Evolutionary conservation across 1,139 yeast genomes (phyloP), one percentile per base, ranked within the genome.

Genomic region (Sugiyamaella xylanicola): DNA sequence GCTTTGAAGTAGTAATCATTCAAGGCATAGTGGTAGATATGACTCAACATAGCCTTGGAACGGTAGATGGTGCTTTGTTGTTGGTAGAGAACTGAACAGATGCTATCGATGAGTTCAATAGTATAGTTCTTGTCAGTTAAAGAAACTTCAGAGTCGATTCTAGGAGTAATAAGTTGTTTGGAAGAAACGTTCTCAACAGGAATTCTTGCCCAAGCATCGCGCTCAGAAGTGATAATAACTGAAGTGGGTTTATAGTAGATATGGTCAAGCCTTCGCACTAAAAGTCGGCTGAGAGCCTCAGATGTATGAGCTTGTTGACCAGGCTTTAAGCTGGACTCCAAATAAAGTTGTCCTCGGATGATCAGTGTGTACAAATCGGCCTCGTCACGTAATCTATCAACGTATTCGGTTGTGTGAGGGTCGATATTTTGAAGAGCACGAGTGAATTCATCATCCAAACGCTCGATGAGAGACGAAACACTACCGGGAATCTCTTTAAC

Each of bases 391-490:
- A 95, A 81, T 71, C 98, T 83, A 65, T 87, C 91, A 63, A 93
- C 83, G 73, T 93, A 95, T 72, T 95, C 99, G 59, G 89, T 85
- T 29, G 98, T 88, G 72, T 93, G 98, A 51, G 97, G 97, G 71
- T 93, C 98, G 65, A 90, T 85, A 65, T 84, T 83, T 72, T 92
- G 92, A 66, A 93, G 80, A 51, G 96, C 90, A 65, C 87, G 84
- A 61, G 88, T 87, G 67, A 92, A 86, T 76, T 95, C 99, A 68
- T 93, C 98, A 71, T 92, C 97, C 63, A 95, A 81, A 73, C 98
- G 85, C 76, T 93, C 99, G 61, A 92, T 87, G 60, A 87, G 82
- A 15, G 97, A 85, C 51, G 89, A 83, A 55, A 93, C 77, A 40
- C 96, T 88, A 47, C 99, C 99, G 61, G 86, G 80, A 57, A 95